These are phyloP conservation scores for Rubroshorea leprosula DNA, from an alignment of 345 rosid species.

Conservation along the genomic window DNA sequence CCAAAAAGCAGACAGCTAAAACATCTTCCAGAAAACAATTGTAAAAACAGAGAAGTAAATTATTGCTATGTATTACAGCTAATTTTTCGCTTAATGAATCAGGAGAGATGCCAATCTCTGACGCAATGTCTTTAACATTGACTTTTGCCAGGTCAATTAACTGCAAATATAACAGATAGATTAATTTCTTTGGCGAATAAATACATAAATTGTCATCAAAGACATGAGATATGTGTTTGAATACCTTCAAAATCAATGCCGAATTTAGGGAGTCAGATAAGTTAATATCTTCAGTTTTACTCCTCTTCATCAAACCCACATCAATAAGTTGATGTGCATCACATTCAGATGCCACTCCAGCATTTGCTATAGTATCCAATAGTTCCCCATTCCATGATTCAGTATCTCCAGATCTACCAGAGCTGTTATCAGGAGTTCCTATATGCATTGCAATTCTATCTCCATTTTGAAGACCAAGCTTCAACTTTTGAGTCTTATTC, in stretches of 20 bases:
- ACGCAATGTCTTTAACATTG: constrained; percentile 65
- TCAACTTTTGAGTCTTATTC: constrained; percentile 31
- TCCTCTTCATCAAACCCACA: constrained; percentile 32
- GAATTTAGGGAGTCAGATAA: constrained; percentile 43
- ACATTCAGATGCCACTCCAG: constrained; percentile 34
- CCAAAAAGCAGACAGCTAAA: neutral
- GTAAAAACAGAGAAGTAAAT: constrained; percentile 10
- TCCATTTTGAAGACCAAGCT: constrained; percentile 37
- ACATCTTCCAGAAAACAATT: constrained; percentile 14
- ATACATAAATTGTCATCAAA: neutral
- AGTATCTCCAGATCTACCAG: constrained; percentile 47
- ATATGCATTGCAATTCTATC: constrained; percentile 34
- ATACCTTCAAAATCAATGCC: constrained; percentile 67
- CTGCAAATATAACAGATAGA: constrained; percentile 20
- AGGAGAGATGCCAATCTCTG: constrained; percentile 63
- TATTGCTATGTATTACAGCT: constrained; percentile 44
- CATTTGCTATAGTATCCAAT: constrained; percentile 35
- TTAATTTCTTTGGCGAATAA: neutral
- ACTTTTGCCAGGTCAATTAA: constrained; percentile 82
- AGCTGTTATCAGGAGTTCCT: constrained; percentile 39
- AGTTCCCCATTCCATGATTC: constrained; percentile 41
- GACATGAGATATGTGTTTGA: neutral
- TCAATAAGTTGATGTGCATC: constrained; percentile 32
- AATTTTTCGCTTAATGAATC: constrained; percentile 57
- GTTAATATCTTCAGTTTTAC: constrained; percentile 32